A percentile compares a stretch with the other conserved stretches of the same genome.
Evolutionary conservation across 371 early-diverging fungal species (phyloP).

Genomic region (Mucor circinelloides): DNA sequence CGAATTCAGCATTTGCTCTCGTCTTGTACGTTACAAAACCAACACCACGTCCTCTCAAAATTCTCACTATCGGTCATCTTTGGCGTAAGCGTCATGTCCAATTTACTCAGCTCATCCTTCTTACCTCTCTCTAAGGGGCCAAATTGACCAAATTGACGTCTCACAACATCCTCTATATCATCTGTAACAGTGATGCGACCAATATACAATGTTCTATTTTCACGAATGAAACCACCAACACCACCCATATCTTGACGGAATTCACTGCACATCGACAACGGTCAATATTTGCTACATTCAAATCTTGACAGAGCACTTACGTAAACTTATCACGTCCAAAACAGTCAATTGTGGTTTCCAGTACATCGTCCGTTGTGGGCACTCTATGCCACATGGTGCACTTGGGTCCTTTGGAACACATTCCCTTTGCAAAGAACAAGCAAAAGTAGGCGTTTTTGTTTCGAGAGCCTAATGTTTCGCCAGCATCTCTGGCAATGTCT

Average conservation of each 20-base stretch:
- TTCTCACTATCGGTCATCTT: slow-evolving; percentile 38
- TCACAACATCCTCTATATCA: slow-evolving; percentile 63
- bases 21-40: slow-evolving; percentile 80
- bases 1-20: slow-evolving; percentile 82
- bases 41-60: slow-evolving; percentile 70
- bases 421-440: slow-evolving; percentile 84
- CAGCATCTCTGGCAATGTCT: slow-evolving; percentile 68
- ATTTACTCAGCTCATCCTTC: neutral
- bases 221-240: slow-evolving; percentile 81
- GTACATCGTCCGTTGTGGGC: slow-evolving; percentile 64
- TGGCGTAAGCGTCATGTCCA: neutral
- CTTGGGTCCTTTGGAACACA: slow-evolving; percentile 74
- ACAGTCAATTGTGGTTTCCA: slow-evolving; percentile 73
- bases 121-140: slow-evolving; percentile 77
- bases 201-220: slow-evolving; percentile 78
- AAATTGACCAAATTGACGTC: slow-evolving; percentile 77
- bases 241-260: slow-evolving; percentile 90
- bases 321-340: slow-evolving; percentile 82
- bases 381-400: slow-evolving; percentile 79
- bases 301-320: slow-evolving; percentile 20
- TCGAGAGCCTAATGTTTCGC: slow-evolving; percentile 70
- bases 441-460: slow-evolving; percentile 75
- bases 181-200: slow-evolving; percentile 67
- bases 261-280: slow-evolving; percentile 45
- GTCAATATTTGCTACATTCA: neutral